Evolutionary conservation across 2,329 filamentous ascomycete species (phyloP).

Genomic region (Clonostachys rhizophaga): DNA sequence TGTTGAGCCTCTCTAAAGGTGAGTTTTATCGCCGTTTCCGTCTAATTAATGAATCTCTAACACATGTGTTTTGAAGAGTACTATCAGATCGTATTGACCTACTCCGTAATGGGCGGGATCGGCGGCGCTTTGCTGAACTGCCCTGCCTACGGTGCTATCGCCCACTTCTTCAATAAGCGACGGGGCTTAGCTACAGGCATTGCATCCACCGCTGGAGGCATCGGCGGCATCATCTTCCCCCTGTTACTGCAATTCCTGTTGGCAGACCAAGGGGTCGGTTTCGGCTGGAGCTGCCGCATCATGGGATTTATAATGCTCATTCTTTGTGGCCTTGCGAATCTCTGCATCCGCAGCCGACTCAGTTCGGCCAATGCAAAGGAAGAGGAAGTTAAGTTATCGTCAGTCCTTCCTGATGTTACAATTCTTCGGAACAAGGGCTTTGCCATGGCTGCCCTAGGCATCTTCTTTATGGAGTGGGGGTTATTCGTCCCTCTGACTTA

Average conservation of each 20-base stretch:
- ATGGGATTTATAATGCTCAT: constrained; percentile 17
- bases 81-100: constrained; percentile 40
- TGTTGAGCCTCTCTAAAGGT: constrained; percentile 61
- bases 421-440: constrained; percentile 34
- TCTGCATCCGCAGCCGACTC: constrained; percentile 18
- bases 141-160: constrained; percentile 20
- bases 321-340: constrained; percentile 12
- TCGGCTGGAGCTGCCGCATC: constrained; percentile 24
- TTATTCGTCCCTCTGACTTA: constrained; percentile 40
- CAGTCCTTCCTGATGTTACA: constrained; percentile 19
- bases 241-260: constrained; percentile 22
- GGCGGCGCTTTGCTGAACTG: constrained; percentile 30
- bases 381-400: constrained; percentile 28
- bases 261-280: constrained; percentile 18
- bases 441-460: constrained; percentile 29
- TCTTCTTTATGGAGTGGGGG: constrained; percentile 41
- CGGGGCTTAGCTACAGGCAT: not conserved
- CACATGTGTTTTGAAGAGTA: constrained; percentile 26
- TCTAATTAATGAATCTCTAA: no score
- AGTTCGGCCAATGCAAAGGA: constrained; percentile 9
- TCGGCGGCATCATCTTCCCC: constrained; percentile 23
- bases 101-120: constrained; percentile 35
- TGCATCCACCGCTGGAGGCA: not conserved
- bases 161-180: constrained; percentile 9
- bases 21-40: not conserved